Evolutionary conservation across 2,329 filamentous ascomycete species (phyloP), one percentile per base, ranked within the genome.

Genomic region (Trichophyton benhamiae): DNA sequence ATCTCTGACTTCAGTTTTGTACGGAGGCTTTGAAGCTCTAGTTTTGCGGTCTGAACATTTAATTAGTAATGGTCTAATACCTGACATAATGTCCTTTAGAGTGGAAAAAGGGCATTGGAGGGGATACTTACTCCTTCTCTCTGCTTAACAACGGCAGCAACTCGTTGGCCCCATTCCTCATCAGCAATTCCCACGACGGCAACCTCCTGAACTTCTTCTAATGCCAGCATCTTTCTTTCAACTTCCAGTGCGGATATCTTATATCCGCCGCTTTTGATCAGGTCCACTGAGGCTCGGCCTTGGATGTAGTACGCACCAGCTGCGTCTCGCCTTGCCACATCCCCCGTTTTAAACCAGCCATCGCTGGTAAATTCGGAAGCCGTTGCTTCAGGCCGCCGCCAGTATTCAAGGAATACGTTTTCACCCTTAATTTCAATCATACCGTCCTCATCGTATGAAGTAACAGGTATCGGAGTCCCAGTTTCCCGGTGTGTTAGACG

Each of bases 1-100:
- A 97, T 75, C 38, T 82, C 78, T 57, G 83, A 82, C 74, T 87
- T 89, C 67, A 96, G 77, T 13, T 70, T 62, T 4, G 68, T 60
- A 3, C 74, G 73, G 8, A 76, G 68, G 3, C 64, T 57, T 13
- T 66, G 65, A 4, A 76, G 64, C 3, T 74, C 65, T 15, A 70
- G 57, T 0, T 62, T 42, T 22, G 53, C 38, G 17, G 66, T 64
- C 68, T 69, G 30, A 25, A 11, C 3, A 2, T 4, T 17, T 17
- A 2, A 6, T 55, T 36, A 55, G 52, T 17, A 36, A n/a, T 44
- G 2, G 6, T 7, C 8, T 33, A 38, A 13, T 38, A 9, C 9
- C 3, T 38, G 8, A 38, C 3, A 22, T 15, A 5, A 15, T 25
- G 13, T 13, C 5, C 6, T n/a, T 15, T n/a, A 20, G 22, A 22